Evolutionary conservation across 139 green algal genomes (phyloP).

Genomic region (Micromonas pusilla): DNA sequence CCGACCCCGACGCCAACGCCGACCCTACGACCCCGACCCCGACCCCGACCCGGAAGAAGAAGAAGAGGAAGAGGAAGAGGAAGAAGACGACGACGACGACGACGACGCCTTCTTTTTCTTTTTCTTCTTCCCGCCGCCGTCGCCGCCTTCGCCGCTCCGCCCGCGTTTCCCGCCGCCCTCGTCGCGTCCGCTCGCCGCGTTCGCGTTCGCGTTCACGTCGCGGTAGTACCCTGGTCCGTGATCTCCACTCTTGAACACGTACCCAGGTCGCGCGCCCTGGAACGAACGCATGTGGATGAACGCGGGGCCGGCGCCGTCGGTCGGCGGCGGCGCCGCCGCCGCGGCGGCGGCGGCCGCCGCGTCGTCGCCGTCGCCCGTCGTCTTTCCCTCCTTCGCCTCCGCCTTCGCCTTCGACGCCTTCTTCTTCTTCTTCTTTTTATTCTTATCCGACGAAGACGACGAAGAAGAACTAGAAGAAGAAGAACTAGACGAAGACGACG

Average conservation of each 20-base stretch:
- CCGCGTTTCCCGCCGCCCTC: neutral
- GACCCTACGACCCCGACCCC: neutral
- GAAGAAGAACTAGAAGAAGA: neutral
- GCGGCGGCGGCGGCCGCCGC: too few species aligned
- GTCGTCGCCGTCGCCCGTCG: neutral
- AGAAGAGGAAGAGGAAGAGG: neutral
- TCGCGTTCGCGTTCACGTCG: too few species aligned
- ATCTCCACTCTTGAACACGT: neutral
- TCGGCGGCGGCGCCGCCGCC: too few species aligned
- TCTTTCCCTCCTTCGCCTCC: neutral
- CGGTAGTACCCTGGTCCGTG: neutral
- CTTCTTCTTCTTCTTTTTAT: neutral
- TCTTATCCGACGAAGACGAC: neutral
- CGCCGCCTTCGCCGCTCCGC: neutral
- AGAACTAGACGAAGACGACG: neutral
- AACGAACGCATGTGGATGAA: neutral
- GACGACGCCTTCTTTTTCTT: neutral
- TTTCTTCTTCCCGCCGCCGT: neutral
- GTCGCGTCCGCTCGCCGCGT: too few species aligned
- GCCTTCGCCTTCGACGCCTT: neutral
- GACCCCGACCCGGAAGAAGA: neutral
- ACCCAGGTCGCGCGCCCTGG: neutral
- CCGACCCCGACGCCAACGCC: neutral
- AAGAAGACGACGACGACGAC: neutral
- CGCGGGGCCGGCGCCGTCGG: too few species aligned